Base-by-base conservation (phyloP, 2,329 filamentous ascomycete genomes). In the Geosmithia putterillii region DNA sequence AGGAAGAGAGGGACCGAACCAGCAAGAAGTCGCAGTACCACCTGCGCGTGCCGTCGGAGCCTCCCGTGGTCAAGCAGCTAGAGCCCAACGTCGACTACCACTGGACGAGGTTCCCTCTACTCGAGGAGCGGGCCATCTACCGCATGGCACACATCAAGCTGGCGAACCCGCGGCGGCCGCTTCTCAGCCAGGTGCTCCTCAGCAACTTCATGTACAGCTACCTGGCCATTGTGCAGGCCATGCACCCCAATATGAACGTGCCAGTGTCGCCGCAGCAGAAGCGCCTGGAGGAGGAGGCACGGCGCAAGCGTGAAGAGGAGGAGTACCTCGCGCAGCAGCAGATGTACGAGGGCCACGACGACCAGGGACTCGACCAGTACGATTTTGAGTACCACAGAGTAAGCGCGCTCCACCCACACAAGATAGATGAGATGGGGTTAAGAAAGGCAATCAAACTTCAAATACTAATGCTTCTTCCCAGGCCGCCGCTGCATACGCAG, bases 191-290 rank as follows among this genome's bases (percentile, higher is more conserved):
- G 62, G 92, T 98, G 19, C 71, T 98, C 46, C 75, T 98, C 51
- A 95, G 89, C 64, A 98, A 98, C 61, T 98, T 98, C 64, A 98
- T 98, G 92, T 98, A 98, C 66, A 92, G 88, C 45, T 98, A 98
- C 60, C 75, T 98, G 50, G 92, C 92, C 48, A 98, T 96, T 62
- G 92, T 98, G 39, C 92, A 98, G 64, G 88, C 94, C 55, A 95
- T 95, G 86, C 92, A 98, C 61, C 92, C 92, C 38, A 86, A 94
- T 57, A 86, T 95, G 65, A 86, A 94, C 54, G 81, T 94, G 38
- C 86, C 86, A n/a, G 76, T 84, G 32, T 89, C 84, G 15, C 80
- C 84, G 32, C 87, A 88, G 53, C 81, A 83, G 57, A 77, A 76
- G 55, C 69, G 70, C 42, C 61, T 76, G 42, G 74, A 79, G 47